Evolutionary conservation across 2,329 filamentous ascomycete species (phyloP).

Genomic region (Mycogone perniciosa): DNA sequence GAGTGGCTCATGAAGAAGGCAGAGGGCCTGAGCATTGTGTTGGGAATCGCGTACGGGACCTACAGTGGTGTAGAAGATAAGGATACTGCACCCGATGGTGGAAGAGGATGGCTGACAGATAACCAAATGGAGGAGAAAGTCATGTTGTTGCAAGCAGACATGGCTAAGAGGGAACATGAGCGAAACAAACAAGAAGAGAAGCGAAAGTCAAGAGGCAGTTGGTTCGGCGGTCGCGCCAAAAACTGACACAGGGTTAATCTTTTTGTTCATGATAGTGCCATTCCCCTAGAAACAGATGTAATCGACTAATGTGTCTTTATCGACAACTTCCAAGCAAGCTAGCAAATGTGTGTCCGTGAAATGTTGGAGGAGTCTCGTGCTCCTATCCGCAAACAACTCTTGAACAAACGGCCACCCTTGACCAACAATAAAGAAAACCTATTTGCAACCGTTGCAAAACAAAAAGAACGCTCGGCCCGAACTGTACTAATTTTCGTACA

Average conservation of each 20-base stretch:
- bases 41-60: conserved; percentile 30
- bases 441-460: neutral
- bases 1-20: conserved; percentile 41
- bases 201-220: conserved; percentile 15
- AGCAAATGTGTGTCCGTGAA: neutral
- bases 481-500: neutral
- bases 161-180: conserved; percentile 24
- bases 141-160: conserved; percentile 27
- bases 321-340: conserved; percentile 1
- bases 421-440: neutral
- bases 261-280: no score
- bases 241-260: neutral
- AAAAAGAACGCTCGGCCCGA: neutral
- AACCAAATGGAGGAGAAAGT: conserved; percentile 31
- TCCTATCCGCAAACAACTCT: neutral
- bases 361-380: neutral
- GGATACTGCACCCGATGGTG: conserved; percentile 37
- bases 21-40: conserved; percentile 31
- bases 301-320: neutral
- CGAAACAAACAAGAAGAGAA: conserved; percentile 20
- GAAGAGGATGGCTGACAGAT: conserved; percentile 31
- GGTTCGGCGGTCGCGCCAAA: neutral
- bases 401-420: neutral
- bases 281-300: neutral
- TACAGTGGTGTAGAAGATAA: conserved; percentile 31